Evolutionary conservation across 345 rosid genomes (phyloP), one percentile per base, ranked within the genome.

Genomic region (Dimocarpus longan): DNA sequence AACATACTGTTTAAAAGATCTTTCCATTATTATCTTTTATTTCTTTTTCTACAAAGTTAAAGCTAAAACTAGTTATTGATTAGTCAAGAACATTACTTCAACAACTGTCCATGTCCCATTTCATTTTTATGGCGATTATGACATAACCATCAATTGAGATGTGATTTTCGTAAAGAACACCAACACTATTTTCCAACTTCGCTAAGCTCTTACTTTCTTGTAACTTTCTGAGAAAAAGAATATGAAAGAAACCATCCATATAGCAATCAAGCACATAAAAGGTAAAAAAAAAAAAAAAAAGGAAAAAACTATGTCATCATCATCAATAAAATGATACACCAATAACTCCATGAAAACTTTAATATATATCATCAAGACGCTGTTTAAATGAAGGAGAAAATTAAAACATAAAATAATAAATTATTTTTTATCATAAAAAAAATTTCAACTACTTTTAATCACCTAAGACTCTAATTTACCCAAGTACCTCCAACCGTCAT

Each of bases 171-270:
- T 56, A 59, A 70, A 12, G 32, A 62, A 43, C 15, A 21, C 3
- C 18, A 32, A 46, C 60, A 54, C 60, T 73, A 54, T 54, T 54
- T 66, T 66, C 71, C 22, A 79, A 40, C 26, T 26, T 18, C 13
- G 1, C n/a, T 48, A 64, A 71, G 22, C 26, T 19, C 65, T 39
- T 32, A 73, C 68, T 57, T 73, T 21, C 63, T 16, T 66, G 19
- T 8, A 66, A 21, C 62, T 66, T 67, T 57, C 3, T 1, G n/a
- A 13, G 46, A 69, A 21, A 71, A n/a, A 28, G 39, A 71, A 16
- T 2, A 39, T 15, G 19, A 76, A 71, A 67, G 56, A 54, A 24
- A 10, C 32, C 71, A 39, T 39, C 70, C n/a, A 19, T 54, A 19
- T 26, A 64, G 66, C 10, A 37, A 70, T 56, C 73, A 64, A 32